Base-by-base conservation (phyloP, 2,329 filamentous ascomycete genomes). In the Xylaria arbuscula region DNA sequence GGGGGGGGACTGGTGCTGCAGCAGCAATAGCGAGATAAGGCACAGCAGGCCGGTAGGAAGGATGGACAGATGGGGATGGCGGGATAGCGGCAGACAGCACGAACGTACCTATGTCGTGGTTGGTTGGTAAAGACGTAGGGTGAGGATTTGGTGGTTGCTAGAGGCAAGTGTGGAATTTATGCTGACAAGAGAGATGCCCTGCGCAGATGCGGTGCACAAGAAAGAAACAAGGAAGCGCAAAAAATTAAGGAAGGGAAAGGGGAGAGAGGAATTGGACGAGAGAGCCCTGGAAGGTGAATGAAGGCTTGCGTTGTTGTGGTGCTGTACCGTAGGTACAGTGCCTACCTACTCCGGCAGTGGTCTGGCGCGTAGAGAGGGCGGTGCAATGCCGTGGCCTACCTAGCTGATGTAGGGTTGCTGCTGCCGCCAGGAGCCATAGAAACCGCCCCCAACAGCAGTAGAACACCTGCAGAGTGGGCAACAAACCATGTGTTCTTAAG, bases 131-230 rank as follows among this genome's bases (percentile, higher is more conserved):
- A 66, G 62, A 68, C 66, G 53, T 22, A 59, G 28, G n/a, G 38
- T 28, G 22, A 19, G 54, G 19, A 3, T 58, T 68, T 53, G 69
- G 59, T 67, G 62, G 54, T 57, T 60, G 42, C 42, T 42, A 53
- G n/a, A 61, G 53, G 17, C 19, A 8, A 15, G 58, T 45, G 40
- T 53, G 22, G 64, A 47, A n/a, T 56, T 60, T 48, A 45, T 47
- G 42, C 66, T 69, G 56, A 65, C 61, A 63, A 72, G 70, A 69
- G 66, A 72, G 13, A 70, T 69, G 70, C 72, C 67, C 63, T 72
- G 71, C 72, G 70, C 71, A 67, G 65, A 45, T 66, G 67, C 62
- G 73, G 73, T 75, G 72, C 72, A 76, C 73, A 70, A 74, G 72
- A 73, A 69, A 66, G 60, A 62, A 70, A 60, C 59, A 53, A 62